Base-by-base conservation (phyloP, 148 eudicot genomes). In the Pouteria glomerata region DNA sequence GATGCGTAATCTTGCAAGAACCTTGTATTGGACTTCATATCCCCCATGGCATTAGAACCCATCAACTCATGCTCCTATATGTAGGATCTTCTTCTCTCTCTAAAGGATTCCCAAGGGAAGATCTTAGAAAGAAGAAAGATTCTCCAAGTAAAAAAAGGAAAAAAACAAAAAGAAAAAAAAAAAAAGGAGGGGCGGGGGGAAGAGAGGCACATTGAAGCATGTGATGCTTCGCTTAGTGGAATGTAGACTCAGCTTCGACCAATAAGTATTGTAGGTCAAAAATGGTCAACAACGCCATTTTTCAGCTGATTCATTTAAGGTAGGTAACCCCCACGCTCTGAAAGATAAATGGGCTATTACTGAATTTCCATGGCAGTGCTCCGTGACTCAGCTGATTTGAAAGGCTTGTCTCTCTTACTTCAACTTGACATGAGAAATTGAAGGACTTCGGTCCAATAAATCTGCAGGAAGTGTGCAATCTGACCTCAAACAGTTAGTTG, bases 221-320 rank as follows among this genome's bases (percentile, higher is more conserved):
- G 16, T 39, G 71, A 41, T 66, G 47, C 79, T 80, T 71, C 69
- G 63, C 45, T 63, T 70, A 79, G 79, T 85, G 92, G 92, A 82
- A 68, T 80, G 70, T 66, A 73, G 72, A 84, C 79, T 88, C 85
- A 78, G 78, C 83, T 74, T 78, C 83, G 37, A 77, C 70, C 71
- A 71, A n/a, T n/a, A 63, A 26, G 42, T 30, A 57, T n/a, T 58
- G 50, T 65, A 78, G 81, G 80, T 79, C 78, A 81, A 74, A 71
- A 52, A 64, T 26, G 70, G 70, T 79, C 80, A 81, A 76, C 59
- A 63, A 75, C 76, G 73, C 69, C 80, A 84, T 70, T 84, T n/a
- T 72, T 29, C 63, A 51, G 57, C 33, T 47, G 53, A 61, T 53
- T 51, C 44, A 63, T 30, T 63, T 31, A 64, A 53, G 50, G 68